Conservation (phyloP, 2,329 filamentous ascomycete species). For the Phoma sp. region DNA sequence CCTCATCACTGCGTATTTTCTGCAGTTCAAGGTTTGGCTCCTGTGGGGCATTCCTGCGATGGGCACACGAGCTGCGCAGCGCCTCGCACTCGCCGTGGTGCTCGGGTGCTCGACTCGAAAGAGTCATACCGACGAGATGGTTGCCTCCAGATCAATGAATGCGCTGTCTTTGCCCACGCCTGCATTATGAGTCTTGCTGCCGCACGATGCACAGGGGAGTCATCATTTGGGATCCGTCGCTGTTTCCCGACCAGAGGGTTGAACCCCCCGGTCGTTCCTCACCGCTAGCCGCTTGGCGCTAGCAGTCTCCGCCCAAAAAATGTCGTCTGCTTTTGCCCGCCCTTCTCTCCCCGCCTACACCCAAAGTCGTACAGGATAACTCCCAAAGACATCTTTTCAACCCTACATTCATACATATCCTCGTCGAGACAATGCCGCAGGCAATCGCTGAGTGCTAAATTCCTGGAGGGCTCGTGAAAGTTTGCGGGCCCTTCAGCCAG, state of each 20-base stretch:
- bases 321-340: slow-evolving; percentile 35
- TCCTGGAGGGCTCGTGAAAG: slow-evolving; percentile 69
- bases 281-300: slow-evolving; percentile 31
- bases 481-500: slow-evolving; percentile 74
- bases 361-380: slow-evolving; percentile 49
- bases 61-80: slow-evolving; percentile 34
- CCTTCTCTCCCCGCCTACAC: slow-evolving; percentile 46
- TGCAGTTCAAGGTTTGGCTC: slow-evolving; percentile 33
- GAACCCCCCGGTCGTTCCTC: slow-evolving; percentile 24
- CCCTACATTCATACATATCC: slow-evolving; percentile 40
- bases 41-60: slow-evolving; percentile 41
- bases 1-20: slow-evolving; percentile 40
- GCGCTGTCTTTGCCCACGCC: slow-evolving; percentile 13
- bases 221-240: slow-evolving; percentile 24
- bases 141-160: slow-evolving; percentile 6
- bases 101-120: slow-evolving; percentile 8
- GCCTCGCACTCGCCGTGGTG: no score
- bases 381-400: slow-evolving; percentile 30
- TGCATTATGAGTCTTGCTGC: slow-evolving; percentile 22
- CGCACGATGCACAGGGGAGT: slow-evolving; percentile 28
- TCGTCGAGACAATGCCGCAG: slow-evolving; percentile 58
- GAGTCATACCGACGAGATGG: background rate
- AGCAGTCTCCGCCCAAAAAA: slow-evolving; percentile 30
- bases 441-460: slow-evolving; percentile 77
- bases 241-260: slow-evolving; percentile 18